Conservation (phyloP, 177 flowering plant species). For the Vitis hybrid region DNA sequence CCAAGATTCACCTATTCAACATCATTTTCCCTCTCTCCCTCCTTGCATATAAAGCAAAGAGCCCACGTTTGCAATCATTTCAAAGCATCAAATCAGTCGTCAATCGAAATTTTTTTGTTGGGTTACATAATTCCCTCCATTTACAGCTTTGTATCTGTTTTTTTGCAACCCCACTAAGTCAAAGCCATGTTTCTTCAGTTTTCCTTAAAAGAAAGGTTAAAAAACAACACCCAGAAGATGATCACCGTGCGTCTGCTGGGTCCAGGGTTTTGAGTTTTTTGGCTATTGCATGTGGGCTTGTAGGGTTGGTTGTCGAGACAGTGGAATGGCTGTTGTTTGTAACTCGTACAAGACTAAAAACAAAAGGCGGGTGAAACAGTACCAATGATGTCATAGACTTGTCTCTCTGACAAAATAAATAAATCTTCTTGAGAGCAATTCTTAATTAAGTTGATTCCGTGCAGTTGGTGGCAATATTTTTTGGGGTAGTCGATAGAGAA, state of each 20-base stretch:
- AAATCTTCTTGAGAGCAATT: neutral
- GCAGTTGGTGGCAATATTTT: conserved; percentile 14
- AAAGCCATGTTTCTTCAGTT: conserved; percentile 24
- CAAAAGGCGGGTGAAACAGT: conserved; percentile 16
- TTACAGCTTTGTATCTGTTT: neutral
- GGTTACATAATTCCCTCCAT: conserved; percentile 13
- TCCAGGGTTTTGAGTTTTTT: no score
- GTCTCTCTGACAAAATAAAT: neutral
- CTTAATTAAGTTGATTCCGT: conserved; percentile 7
- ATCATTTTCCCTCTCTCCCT: neutral
- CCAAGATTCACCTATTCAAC: no score
- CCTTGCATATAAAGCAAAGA: conserved; percentile 5
- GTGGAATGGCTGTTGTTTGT: no score
- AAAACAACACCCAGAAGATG: no score
- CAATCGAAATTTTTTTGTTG: neutral
- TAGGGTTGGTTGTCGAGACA: no score
- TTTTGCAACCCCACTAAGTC: conserved; percentile 13
- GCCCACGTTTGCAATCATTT: neutral
- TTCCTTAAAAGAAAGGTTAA: neutral
- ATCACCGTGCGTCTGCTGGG: no score
- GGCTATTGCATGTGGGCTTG: no score
- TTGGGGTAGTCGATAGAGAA: neutral
- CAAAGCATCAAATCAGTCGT: neutral
- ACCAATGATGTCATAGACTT: conserved; percentile 13
- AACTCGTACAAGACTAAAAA: conserved; percentile 10